phyloP scores from a whole-genome alignment of 2,329 filamentous ascomycete species.

The Trichoderma semiorbis region DNA sequence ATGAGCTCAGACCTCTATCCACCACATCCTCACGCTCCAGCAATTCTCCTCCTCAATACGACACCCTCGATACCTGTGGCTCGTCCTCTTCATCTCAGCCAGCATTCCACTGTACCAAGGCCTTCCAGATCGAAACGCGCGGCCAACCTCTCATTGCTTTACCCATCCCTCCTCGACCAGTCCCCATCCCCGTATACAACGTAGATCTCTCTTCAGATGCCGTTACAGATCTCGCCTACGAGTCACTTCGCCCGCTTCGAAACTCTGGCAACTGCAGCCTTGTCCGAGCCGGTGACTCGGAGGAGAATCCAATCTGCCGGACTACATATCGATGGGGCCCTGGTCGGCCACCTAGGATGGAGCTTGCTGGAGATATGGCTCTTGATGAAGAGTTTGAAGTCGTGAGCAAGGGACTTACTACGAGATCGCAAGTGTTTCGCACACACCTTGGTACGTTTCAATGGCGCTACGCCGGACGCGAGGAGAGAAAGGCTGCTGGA shows the following conservation, averaged over 20 bases:
- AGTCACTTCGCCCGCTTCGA: constrained; percentile 47
- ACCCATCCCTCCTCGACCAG: constrained; percentile 36
- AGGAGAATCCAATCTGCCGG: constrained; percentile 39
- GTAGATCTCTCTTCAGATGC: constrained; percentile 37
- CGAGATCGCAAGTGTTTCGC: constrained; percentile 45
- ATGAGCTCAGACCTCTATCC: constrained; percentile 27
- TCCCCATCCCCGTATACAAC: constrained; percentile 42
- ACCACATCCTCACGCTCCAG: constrained; percentile 26
- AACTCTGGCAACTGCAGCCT: constrained; percentile 49
- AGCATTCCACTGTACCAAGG: constrained; percentile 41
- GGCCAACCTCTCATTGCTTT: constrained; percentile 44
- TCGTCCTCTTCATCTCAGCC: constrained; percentile 19
- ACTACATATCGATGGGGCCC: constrained; percentile 59
- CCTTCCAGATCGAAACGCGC: constrained; percentile 47
- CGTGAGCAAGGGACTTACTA: constrained; percentile 39
- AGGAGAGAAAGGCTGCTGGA: constrained; percentile 43
- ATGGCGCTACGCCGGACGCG: constrained; percentile 53
- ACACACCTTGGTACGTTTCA: constrained; percentile 49
- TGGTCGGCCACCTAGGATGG: constrained; percentile 47
- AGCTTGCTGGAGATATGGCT: constrained; percentile 20
- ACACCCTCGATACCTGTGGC: constrained; percentile 9
- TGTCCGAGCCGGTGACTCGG: constrained; percentile 38
- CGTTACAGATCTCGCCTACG: constrained; percentile 44
- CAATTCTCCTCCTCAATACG: constrained; percentile 30
- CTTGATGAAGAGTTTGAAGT: constrained; percentile 29